Percentiles rank a stretch among this genome's conserved stretches.
Evolutionary conservation across 768 basidiomycete species (phyloP).

Genomic region (Leucosporidium creatinivorum): DNA sequence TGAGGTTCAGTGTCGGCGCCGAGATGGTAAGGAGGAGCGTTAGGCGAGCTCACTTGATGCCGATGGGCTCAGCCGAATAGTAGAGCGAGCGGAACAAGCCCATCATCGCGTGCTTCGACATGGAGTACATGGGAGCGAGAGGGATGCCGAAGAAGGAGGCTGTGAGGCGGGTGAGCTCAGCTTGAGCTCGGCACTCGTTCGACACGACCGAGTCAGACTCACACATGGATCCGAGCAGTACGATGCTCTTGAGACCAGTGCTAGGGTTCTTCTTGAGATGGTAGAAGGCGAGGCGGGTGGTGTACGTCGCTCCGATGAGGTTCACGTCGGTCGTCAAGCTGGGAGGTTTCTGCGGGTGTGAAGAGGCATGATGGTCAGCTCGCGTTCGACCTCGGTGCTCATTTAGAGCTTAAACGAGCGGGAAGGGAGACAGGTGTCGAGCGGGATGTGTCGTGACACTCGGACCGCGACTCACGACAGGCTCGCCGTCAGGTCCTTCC

Average conservation of each 20-base stretch:
- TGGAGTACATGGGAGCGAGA: background rate
- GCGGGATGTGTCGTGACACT: too few relatives aligned
- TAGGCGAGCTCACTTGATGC: too few relatives aligned
- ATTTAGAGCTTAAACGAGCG: too few relatives aligned
- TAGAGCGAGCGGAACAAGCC: background rate
- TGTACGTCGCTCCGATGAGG: conserved; percentile 49
- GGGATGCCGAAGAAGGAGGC: background rate
- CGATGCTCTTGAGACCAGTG: conserved; percentile 44
- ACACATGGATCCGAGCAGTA: conserved; percentile 56
- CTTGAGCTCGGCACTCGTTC: too few relatives aligned
- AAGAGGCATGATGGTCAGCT: background rate
- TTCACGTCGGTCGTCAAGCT: conserved; percentile 51
- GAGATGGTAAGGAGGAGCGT: too few relatives aligned
- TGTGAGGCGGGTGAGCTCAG: too few relatives aligned
- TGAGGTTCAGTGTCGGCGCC: too few relatives aligned
- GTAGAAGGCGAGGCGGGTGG: conserved; percentile 50
- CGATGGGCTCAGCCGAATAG: background rate
- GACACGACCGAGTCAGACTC: too few relatives aligned
- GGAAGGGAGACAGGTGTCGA: too few relatives aligned
- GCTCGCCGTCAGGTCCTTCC: conserved; percentile 42
- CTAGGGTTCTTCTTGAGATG: conserved; percentile 44
- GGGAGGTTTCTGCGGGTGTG: conserved; percentile 42
- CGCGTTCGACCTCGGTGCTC: too few relatives aligned
- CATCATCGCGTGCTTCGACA: conserved; percentile 1
- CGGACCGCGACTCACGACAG: conserved; percentile 24